Base-by-base conservation (phyloP, 1,284 basidiomycete species). In the Dichomitus squalens region DNA sequence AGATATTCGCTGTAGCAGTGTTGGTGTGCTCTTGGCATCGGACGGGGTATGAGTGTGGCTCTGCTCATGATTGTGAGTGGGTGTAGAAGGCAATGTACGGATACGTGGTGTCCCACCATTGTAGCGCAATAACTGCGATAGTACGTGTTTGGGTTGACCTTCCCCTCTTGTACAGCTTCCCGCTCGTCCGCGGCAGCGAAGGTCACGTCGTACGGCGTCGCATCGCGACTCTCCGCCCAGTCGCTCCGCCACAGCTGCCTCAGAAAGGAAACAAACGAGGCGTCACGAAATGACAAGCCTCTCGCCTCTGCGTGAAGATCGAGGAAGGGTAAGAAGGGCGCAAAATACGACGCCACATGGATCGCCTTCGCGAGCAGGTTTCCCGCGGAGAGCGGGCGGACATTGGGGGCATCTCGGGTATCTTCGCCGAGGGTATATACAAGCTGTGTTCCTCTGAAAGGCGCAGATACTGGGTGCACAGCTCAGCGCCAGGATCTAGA, bases 371-470 rank as follows among this genome's bases (percentile, higher is more conserved):
- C 66, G 8, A 83, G 53, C 0, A 76, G 12, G 33, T 72, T 68
- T 6, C 80, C 80, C 6, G 76, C 23, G 5, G 79, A 81, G 54
- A 79, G 66, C 3, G 71, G 69, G 8, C 75, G 73, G 16, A 82
- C 76, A 12, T 67, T 53, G 4, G 79, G 80, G 2, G 79, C 76
- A 21, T 72, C 68, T 50, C 75, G 73, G n/a, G 65, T 59, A 29
- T 75, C 68, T 61, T 80, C 78, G 18, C 81, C 80, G 7, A 82
- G 69, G 29, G 70, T 63, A 59, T 82, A 83, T 1, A 81, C 79
- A 5, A 76, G 56, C 59, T 79, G 80, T 0, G 79, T 81, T 6
- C 81, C 81, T 44, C 80, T 69, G 60, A 82, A 81, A 0, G 80
- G 80, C 0, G 79, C 58, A 14, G 78, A 80, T 4, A 83, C 79